phyloP scores from a whole-genome alignment of 176 grass and related monocot genomes.

The Eremochloa ophiuroides region DNA sequence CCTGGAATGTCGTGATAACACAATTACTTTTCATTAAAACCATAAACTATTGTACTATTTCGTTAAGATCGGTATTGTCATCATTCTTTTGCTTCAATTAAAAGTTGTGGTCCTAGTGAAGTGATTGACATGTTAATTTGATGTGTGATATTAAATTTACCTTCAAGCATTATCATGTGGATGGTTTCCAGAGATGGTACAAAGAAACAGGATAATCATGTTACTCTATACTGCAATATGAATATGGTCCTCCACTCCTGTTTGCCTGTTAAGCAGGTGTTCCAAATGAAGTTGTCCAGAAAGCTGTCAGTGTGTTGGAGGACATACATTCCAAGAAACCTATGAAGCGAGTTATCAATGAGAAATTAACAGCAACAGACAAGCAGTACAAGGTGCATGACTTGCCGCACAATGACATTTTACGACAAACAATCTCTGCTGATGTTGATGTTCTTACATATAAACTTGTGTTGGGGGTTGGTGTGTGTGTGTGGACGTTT shows the following conservation, averaged over 20 bases:
- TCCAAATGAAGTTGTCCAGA: conserved; percentile 57
- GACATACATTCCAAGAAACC: conserved; percentile 61
- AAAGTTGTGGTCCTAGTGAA: neutral
- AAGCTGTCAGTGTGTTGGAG: conserved; percentile 63
- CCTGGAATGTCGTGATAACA: conserved; percentile 1
- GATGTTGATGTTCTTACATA: no score
- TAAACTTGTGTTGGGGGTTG: neutral
- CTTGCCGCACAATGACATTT: neutral
- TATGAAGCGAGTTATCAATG: conserved; percentile 40
- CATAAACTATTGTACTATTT: neutral
- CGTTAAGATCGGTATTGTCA: neutral
- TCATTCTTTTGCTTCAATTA: neutral
- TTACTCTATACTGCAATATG: conserved; percentile 5
- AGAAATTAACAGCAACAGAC: conserved; percentile 58
- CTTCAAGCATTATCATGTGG: neutral
- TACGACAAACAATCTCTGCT: conserved; percentile 6
- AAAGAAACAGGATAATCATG: neutral
- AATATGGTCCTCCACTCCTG: conserved; percentile 16
- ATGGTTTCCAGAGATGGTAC: neutral
- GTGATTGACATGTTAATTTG: conserved; percentile 3
- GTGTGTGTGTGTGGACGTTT: neutral
- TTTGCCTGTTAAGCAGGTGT: conserved; percentile 50
- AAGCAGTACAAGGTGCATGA: conserved; percentile 67
- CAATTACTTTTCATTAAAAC: conserved; percentile 5
- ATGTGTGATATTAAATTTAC: neutral